phyloP scores from a whole-genome alignment of 352 stramenopile genomes.

The Phytopythium sindhum region DNA sequence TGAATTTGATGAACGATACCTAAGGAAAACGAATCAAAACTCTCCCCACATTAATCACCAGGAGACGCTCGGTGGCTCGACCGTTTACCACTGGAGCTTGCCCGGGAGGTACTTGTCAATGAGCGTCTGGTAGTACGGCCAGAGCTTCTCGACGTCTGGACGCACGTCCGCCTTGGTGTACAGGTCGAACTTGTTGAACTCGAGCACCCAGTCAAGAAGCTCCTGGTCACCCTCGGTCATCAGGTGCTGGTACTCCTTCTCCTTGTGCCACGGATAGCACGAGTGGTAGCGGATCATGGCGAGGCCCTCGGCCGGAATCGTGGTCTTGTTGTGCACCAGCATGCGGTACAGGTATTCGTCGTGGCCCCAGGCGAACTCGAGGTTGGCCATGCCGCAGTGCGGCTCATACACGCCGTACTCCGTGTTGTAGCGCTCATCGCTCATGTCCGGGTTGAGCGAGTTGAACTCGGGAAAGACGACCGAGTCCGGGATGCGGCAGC shows the following conservation, averaged over 20 bases:
- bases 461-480: slow-evolving; percentile 92
- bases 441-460: slow-evolving; percentile 88
- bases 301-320: slow-evolving; percentile 86
- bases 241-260: slow-evolving; percentile 88
- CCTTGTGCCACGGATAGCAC: slow-evolving; percentile 93
- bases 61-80: too few relatives aligned
- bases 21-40: not conserved
- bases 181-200: slow-evolving; percentile 94
- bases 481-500: slow-evolving; percentile 85
- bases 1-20: not conserved
- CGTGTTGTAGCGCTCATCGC: slow-evolving; percentile 81
- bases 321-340: slow-evolving; percentile 87
- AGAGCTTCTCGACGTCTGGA: slow-evolving; percentile 81
- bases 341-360: slow-evolving; percentile 95
- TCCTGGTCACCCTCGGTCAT: slow-evolving; percentile 87
- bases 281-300: slow-evolving; percentile 94
- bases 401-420: slow-evolving; percentile 86
- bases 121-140: slow-evolving; percentile 90
- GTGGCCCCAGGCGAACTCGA: slow-evolving; percentile 91
- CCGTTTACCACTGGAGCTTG: slow-evolving; percentile 63
- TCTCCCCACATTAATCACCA: too few relatives aligned
- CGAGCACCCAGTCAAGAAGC: slow-evolving; percentile 87
- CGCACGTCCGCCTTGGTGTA: slow-evolving; percentile 90
- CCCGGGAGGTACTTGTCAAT: slow-evolving; percentile 90
- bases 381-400: slow-evolving; percentile 86